Percentiles rank a stretch among this genome's conserved stretches.
These are phyloP conservation scores for Cercophora sp. DNA, from an alignment of 495 filamentous ascomycete species.

Conservation along the genomic window DNA sequence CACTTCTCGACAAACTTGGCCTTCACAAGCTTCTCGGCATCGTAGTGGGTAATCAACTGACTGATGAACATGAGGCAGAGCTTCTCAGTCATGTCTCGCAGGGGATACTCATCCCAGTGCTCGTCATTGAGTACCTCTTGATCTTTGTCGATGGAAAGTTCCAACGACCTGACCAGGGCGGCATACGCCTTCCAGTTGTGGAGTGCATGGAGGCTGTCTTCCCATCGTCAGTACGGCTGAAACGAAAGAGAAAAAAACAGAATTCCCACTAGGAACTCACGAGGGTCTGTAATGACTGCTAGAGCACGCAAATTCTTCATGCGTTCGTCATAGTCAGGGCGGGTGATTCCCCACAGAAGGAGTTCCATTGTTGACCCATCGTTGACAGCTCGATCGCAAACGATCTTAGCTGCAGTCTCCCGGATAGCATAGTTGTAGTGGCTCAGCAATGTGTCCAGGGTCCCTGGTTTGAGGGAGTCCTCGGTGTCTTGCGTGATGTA, in stretches of 20 bases:
- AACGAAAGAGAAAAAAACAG: no score
- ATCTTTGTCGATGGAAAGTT: constrained; percentile 46
- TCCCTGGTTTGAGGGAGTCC: constrained; percentile 46
- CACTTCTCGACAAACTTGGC: constrained; percentile 52
- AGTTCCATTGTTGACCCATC: constrained; percentile 38
- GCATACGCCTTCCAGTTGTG: constrained; percentile 43
- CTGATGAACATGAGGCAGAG: constrained; percentile 45
- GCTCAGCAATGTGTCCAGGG: constrained; percentile 47
- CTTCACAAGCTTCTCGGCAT: constrained; percentile 39
- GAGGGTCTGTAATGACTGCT: constrained; percentile 29
- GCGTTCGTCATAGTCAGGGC: constrained; percentile 46
- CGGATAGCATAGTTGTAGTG: constrained; percentile 52
- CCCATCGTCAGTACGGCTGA: no score
- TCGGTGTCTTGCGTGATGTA: constrained; percentile 60
- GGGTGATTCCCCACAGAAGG: constrained; percentile 49
- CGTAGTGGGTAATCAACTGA: constrained; percentile 41
- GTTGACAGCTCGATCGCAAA: constrained; percentile 49
- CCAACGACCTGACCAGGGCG: constrained; percentile 50
- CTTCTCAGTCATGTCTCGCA: constrained; percentile 51
- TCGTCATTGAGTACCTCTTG: constrained; percentile 45
- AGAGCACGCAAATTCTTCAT: constrained; percentile 47
- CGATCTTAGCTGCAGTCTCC: constrained; percentile 48
- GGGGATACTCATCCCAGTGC: constrained; percentile 48
- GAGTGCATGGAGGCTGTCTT: constrained; percentile 29
- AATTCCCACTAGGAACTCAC: constrained; percentile 24